Percentiles rank a stretch among this genome's conserved stretches.
Evolutionary conservation across 139 green algal genomes (phyloP).

Genomic region (Zygnema circumcarinatum): DNA sequence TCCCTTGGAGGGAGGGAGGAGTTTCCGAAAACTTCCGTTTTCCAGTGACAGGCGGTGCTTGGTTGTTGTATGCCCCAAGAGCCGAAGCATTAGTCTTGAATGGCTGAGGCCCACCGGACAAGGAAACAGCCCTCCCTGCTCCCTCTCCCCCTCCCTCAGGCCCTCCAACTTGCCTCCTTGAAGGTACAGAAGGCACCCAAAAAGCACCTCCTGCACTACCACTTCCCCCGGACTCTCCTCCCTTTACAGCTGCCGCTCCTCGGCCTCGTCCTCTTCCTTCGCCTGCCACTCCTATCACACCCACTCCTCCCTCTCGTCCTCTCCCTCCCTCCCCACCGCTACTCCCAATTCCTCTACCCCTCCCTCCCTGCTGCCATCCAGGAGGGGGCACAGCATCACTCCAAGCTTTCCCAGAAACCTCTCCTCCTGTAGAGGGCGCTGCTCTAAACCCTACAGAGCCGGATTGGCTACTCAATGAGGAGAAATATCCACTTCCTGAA

Average conservation of each 20-base stretch:
- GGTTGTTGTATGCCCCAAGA: neutral
- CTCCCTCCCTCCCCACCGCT: neutral
- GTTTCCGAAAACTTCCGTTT: slow-evolving; percentile 24
- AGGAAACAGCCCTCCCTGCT: neutral
- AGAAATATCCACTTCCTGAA: neutral
- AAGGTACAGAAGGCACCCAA: neutral
- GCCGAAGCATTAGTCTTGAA: slow-evolving; percentile 10
- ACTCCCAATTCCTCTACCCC: neutral
- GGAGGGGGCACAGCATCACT: neutral
- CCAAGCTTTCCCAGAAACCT: neutral
- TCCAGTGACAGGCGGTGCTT: neutral
- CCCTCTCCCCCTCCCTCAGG: neutral
- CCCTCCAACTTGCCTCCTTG: neutral
- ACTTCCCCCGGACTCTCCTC: neutral
- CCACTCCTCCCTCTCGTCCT: neutral
- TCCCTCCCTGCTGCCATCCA: neutral
- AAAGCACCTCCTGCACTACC: neutral
- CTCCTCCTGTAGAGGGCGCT: neutral
- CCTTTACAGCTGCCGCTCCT: neutral
- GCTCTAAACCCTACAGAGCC: neutral
- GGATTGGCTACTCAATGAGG: neutral
- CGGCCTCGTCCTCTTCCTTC: slow-evolving; percentile 31
- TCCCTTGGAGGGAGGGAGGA: neutral
- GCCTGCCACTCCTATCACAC: neutral
- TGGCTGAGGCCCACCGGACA: neutral